Percentiles rank a stretch among this genome's conserved stretches.
These are phyloP conservation scores for Tremellales sp. DNA, from an alignment of 1,284 basidiomycete genomes.

Conservation along the genomic window DNA sequence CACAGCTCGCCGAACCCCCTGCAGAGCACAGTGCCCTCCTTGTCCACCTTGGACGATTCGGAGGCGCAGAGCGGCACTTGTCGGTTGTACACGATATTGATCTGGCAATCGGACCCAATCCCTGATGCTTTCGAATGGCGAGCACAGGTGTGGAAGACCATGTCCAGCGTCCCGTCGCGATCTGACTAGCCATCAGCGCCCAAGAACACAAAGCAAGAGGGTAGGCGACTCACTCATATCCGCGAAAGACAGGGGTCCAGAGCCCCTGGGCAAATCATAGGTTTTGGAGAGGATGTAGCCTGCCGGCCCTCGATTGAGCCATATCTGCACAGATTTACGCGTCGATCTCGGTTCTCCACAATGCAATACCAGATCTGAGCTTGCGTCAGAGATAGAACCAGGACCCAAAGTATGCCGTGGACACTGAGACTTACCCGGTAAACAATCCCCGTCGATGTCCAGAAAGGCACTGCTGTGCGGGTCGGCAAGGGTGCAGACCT, in stretches of 20 bases:
- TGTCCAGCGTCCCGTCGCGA: conserved; percentile 92
- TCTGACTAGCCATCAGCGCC: conserved; percentile 53
- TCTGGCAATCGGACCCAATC: conserved; percentile 66
- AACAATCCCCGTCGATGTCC: conserved; percentile 92
- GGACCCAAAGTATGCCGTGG: too few species aligned
- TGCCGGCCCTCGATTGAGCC: conserved; percentile 74
- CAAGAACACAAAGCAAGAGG: not conserved
- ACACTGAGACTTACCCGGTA: conserved; percentile 64
- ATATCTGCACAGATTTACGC: conserved; percentile 75
- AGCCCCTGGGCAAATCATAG: conserved; percentile 69
- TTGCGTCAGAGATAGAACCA: conserved; percentile 1
- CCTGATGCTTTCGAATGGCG: conserved; percentile 64
- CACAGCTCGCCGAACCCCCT: conserved; percentile 77
- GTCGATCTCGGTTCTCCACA: conserved; percentile 58
- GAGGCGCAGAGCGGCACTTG: conserved; percentile 74
- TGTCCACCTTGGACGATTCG: conserved; percentile 17
- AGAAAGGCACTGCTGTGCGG: conserved; percentile 95
- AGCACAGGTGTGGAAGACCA: conserved; percentile 83
- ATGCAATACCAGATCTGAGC: conserved; percentile 78
- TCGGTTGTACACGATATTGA: conserved; percentile 92
- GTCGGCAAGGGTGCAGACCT: conserved; percentile 66
- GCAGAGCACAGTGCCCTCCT: conserved; percentile 52
- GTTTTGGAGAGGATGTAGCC: conserved; percentile 69
- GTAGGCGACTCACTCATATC: conserved; percentile 70
- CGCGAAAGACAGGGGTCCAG: conserved; percentile 79